Percentiles rank a stretch among this genome's conserved stretches.
Evolutionary conservation across 495 filamentous ascomycete species (phyloP).

Genomic region (Tuber aestivum): DNA sequence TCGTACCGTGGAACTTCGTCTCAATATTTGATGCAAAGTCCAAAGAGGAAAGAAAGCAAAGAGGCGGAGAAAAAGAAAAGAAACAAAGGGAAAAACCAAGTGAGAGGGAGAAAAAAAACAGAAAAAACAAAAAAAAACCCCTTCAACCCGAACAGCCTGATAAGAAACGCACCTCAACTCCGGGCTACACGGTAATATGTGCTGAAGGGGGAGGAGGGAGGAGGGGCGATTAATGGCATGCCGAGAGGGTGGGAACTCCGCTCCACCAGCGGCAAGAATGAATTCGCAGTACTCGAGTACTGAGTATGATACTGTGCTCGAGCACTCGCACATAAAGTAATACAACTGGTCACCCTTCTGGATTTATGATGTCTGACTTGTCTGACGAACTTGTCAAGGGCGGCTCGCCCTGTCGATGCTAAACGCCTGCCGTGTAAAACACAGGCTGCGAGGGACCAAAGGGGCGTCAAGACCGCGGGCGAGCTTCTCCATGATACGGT

Average conservation of each 20-base stretch:
- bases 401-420: background rate
- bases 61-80: slow-evolving; percentile 9
- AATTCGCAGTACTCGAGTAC: background rate
- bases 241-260: slow-evolving; percentile 6
- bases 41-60: slow-evolving; percentile 14
- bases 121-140: slow-evolving; percentile 20
- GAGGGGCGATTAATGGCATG: slow-evolving; percentile 33
- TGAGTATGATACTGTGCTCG: too few relatives aligned
- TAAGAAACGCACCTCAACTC: background rate
- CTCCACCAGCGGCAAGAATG: background rate
- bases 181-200: background rate
- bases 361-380: background rate
- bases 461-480: background rate
- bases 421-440: background rate
- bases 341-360: background rate
- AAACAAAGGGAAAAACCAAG: slow-evolving; percentile 1
- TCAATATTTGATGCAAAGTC: slow-evolving; percentile 17
- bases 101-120: slow-evolving; percentile 2
- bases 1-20: too few relatives aligned
- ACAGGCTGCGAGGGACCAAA: background rate
- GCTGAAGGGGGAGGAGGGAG: slow-evolving; percentile 14
- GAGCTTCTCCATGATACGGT: background rate
- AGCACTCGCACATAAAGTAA: background rate
- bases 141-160: slow-evolving; percentile 24
- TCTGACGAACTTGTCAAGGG: background rate